phyloP scores from a whole-genome alignment of 2,329 filamentous ascomycete genomes.

The Alternaria sp. region DNA sequence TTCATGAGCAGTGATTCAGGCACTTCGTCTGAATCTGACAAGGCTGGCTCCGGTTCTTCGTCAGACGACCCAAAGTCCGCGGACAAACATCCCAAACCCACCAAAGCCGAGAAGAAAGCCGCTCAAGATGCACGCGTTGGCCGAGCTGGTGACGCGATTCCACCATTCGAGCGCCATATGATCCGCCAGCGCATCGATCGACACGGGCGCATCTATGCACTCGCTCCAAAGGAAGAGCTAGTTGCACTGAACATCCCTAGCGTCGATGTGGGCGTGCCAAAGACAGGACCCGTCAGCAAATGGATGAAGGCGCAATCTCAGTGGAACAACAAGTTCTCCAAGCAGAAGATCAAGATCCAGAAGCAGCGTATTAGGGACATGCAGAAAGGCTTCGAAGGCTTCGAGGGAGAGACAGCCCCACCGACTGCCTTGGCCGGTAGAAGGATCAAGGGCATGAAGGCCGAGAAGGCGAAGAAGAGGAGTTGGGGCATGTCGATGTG shows the following conservation, averaged over 20 bases:
- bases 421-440: constrained; percentile 82
- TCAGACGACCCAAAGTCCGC: constrained; percentile 30
- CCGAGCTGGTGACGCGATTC: constrained; percentile 84
- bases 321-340: constrained; percentile 76
- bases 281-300: constrained; percentile 77
- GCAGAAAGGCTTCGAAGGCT: constrained; percentile 71
- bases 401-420: constrained; percentile 77
- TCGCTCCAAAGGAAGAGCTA: constrained; percentile 70
- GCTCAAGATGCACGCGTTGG: constrained; percentile 61
- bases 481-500: constrained; percentile 82
- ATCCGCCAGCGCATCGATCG: constrained; percentile 86
- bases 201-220: constrained; percentile 73
- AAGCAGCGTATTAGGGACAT: constrained; percentile 76
- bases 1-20: constrained; percentile 68
- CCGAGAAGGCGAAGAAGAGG: constrained; percentile 64
- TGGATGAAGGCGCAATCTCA: constrained; percentile 78
- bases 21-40: constrained; percentile 18
- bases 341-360: constrained; percentile 73
- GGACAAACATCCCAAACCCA: constrained; percentile 19
- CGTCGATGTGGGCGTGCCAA: constrained; percentile 76
- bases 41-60: constrained; percentile 24
- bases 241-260: constrained; percentile 68
- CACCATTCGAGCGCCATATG: constrained; percentile 83
- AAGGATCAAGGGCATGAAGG: constrained; percentile 57
- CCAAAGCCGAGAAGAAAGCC: constrained; percentile 18